Evolutionary conservation across 306 rosid species (phyloP), one percentile per base, ranked within the genome.

Genomic region (Casuarina equisetifolia): DNA sequence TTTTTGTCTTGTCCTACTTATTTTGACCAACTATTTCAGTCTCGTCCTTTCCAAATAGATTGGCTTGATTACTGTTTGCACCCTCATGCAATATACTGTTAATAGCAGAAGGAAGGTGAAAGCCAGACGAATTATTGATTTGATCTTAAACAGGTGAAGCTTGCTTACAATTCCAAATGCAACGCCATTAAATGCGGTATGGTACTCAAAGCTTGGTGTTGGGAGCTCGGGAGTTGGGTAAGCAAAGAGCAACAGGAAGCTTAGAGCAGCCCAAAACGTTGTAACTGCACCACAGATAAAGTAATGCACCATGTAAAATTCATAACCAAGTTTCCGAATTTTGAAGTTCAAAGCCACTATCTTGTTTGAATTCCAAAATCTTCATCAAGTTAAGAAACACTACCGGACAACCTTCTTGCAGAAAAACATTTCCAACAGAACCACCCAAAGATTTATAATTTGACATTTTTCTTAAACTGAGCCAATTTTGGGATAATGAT

Each of bases 151-250:
- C 42, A 72, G 64, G 54, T 36, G 69, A 79, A 66, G 49, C 61
- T 74, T 68, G 75, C 99, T 91, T 91, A 96, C 99, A 74, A 96
- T 96, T 84, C 99, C 99, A 77, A 92, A 80, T 5, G 98, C 97
- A 80, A 93, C 99, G 17, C 99, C 99, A 74, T 84, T 70, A 83
- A 96, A 96, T 61, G 98, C 97, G 6, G 99, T 84, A 87, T 96
- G 99, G 87, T 72, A 87, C 94, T 92, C 98, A 68, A 86, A 92
- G 80, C 99, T 96, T 81, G 99, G 99, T 75, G 98, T 96, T 52
- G 96, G 98, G 46, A 88, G 69, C 84, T 96, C 99, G 4, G 98
- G 99, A 58, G 98, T 91, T 59, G 99, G 99, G 88, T 96, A 96
- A 85, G 99, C 99, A 80, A 96, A 96, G 80, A 96, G 94, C 88